Base-by-base conservation (phyloP, 2,329 filamentous ascomycete species). In the Pezizomycotina sp. region DNA sequence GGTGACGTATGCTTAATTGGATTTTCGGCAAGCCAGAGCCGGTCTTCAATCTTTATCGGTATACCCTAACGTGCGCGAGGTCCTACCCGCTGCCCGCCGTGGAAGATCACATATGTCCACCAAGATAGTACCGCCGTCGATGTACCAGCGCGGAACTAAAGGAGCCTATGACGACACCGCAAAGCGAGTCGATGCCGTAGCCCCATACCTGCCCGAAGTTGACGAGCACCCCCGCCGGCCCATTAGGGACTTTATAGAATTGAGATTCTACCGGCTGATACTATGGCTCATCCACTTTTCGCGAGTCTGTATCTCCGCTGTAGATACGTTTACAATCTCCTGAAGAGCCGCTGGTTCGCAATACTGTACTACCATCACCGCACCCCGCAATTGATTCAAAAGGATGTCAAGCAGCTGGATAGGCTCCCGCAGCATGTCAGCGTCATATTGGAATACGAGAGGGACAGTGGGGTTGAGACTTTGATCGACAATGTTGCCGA, bases 321-420 rank as follows among this genome's bases (percentile, higher is more conserved):
- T 40, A 74, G 84, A 39, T 74, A 82, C 54, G 71, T 73, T 36
- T 89, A 82, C 60, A 77, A 86, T 56, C 70, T 76, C 6, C 66
- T 92, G 31, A 64, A 73, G 48, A 78, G 89, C 55, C 74, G 79
- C 42, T 62, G 86, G 46, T 70, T 82, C 34, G 79, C 81, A 6
- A 69, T 95, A 43, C 65, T 92, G 36, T 84, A 86, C 57, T 89
- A 98, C 61, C 91, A 98, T 60, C 89, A 98, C 58, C 79, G 81
- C 34, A 92, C 86, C 1, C 89, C 89, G 5, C 81, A 92, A 55
- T 72, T 92, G 54, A 92, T 98, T 49, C 74, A 77, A 52, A 75
- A 77, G 52, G 89, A 98, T 60, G 76, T 95, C 16, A 72, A 72
- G 55, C 66, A 68, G 6, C 59, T 98, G 38, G 67, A 64, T 39